Base-by-base conservation (phyloP, 352 stramenopile genomes). In the Globisporangium recalcitrans region DNA sequence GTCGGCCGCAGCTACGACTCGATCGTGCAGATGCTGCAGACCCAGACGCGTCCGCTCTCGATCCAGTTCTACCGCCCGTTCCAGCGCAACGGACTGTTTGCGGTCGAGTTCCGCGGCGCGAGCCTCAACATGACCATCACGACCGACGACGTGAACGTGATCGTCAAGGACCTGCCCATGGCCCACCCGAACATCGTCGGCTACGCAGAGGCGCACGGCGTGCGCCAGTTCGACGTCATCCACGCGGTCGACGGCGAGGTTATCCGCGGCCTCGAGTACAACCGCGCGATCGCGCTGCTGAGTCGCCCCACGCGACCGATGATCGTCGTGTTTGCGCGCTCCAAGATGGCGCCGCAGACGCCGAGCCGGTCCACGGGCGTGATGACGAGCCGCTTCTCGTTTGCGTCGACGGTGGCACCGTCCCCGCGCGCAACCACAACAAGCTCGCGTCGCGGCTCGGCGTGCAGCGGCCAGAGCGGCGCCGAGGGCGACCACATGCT, bases 41-140 rank as follows among this genome's bases (percentile, higher is more conserved):
- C 77, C 9, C 81, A 78, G n/a, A 79, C 79, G 11, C 79, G 85
- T 1, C 85, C 85, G 29, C 67, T 94, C 1, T 66, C 74, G 38
- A 89, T 94, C 63, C 82, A 94, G 65, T 94, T 91, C 62, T 94
- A 91, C 65, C 85, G 85, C 8, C 85, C 85, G 3, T 82, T 90
- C 54, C 65, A 69, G 36, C 85, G 85, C 42, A 80, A 94, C n/a
- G 85, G 85, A 3, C 72, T 94, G 42, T 91, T 88, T 59, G 85
- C 85, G 19, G 85, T 94, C 51, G 85, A 94, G 47, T 94, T 94
- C 69, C 82, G 82, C 26, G 78, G 75, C 7, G 22, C 83, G 36
- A 89, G 80, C 60, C 78, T 94, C 44, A 94, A 91, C 59, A 90
- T 94, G 79, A 94, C 85, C 1, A 92, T 94, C 67, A 92, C 82